Evolutionary conservation across 441 rosid species (phyloP), one percentile per base, ranked within the genome.

Genomic region (Arabidopsis lyrata): DNA sequence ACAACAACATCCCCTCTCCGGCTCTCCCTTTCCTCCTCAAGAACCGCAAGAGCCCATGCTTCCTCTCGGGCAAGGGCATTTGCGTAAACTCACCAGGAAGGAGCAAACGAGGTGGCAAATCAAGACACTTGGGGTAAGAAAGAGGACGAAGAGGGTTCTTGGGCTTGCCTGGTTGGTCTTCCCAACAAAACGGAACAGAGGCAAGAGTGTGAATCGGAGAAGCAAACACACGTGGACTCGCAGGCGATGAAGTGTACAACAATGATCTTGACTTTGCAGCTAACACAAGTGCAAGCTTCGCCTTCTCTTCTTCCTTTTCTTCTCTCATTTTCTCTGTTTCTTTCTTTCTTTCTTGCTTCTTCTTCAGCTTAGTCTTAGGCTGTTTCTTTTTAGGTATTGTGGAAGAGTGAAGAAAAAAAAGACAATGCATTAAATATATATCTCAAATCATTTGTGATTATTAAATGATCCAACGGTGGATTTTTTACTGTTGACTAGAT

Each of bases 121-220:
- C 90, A 49, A 92, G 79, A 70, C 82, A 81, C 78, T 80, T 88
- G 0, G 55, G 86, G 53, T 83, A 49, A 41, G 84, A 61, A 49
- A 70, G 72, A 20, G 75, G 75, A 54, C 11, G 49, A 53, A 83
- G 83, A 61, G 59, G 71, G 54, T 73, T 47, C 71, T 91, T 87
- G 18, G 98, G 96, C 78, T 89, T 92, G 16, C 98, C 96, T 3
- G 98, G 96, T 79, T 87, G 83, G 34, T 90, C 92, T 61, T 92
- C 97, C 97, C 97, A 92, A 6, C 87, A 85, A 58, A 92, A 92
- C 7, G 97, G 97, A 67, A 92, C 90, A 4, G 94, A 78, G 12
- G 92, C 97, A 11, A 84, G 77, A 16, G 86, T 69, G 59, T 82
- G 80, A 20, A 83, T 77, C 9, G 95, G 93, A 45, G 97, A 86